These are phyloP conservation scores for Silene conica DNA, from an alignment of 148 eudicot genomes.

Conservation along the genomic window DNA sequence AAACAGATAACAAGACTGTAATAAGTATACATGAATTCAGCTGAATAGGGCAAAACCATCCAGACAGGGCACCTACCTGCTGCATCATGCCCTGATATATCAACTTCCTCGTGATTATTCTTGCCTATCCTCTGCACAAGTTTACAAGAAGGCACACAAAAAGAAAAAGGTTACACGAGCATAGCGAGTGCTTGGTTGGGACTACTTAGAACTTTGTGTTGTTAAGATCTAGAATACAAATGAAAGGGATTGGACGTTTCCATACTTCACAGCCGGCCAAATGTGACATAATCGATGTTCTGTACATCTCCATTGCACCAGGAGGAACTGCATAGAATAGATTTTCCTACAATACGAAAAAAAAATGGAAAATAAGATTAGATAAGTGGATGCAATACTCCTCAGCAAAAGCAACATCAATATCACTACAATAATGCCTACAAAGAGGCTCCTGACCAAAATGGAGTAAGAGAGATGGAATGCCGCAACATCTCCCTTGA, in stretches of 20 bases:
- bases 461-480: not conserved
- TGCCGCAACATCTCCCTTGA: not conserved
- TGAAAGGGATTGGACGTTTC: not conserved
- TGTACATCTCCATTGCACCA: conserved; percentile 76
- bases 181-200: not conserved
- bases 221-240: not conserved
- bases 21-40: conserved; percentile 10
- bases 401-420: not conserved
- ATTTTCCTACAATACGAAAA: conserved; percentile 48
- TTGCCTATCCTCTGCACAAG: conserved; percentile 47
- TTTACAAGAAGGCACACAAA: not conserved
- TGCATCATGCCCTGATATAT: conserved; percentile 54
- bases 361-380: not conserved
- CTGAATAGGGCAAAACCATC: conserved; percentile 7
- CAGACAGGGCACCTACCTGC: conserved; percentile 48
- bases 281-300: conserved; percentile 64
- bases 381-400: conserved; percentile 6
- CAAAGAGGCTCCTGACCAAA: not conserved
- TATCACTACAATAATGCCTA: not conserved
- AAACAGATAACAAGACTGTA: conserved; percentile 10
- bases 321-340: conserved; percentile 66
- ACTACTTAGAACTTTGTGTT: not conserved
- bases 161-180: not conserved
- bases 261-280: conserved; percentile 57
- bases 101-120: conserved; percentile 59